phyloP scores from a whole-genome alignment of 768 basidiomycete species.

The Termitomyces sp. region DNA sequence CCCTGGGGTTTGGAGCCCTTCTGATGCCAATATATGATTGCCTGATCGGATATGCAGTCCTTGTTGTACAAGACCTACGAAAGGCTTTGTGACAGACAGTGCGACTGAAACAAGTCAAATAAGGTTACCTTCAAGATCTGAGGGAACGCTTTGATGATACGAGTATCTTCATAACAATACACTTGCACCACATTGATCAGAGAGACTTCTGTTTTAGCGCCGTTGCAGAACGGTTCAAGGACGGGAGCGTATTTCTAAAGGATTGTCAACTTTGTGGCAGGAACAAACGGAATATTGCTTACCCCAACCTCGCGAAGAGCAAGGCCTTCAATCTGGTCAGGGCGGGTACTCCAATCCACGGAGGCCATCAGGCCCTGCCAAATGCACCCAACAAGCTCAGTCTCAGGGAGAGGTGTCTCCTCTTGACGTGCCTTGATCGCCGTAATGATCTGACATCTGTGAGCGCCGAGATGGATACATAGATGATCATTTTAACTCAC shows the following conservation, averaged over 20 bases:
- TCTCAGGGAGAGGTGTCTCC: slow-evolving; percentile 78
- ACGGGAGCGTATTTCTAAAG: slow-evolving; percentile 75
- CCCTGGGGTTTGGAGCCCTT: slow-evolving; percentile 97
- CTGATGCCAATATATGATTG: slow-evolving; percentile 97
- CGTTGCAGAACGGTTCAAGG: slow-evolving; percentile 85
- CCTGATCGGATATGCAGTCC: slow-evolving; percentile 92
- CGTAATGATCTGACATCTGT: slow-evolving; percentile 58
- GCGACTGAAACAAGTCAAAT: not conserved
- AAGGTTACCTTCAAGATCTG: slow-evolving; percentile 81
- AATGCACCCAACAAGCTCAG: slow-evolving; percentile 81
- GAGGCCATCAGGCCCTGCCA: slow-evolving; percentile 90
- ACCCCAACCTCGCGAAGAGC: slow-evolving; percentile 88
- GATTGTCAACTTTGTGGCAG: not conserved
- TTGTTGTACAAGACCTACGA: slow-evolving; percentile 89
- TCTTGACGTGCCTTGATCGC: slow-evolving; percentile 69
- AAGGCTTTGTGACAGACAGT: not conserved
- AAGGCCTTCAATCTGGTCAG: slow-evolving; percentile 88
- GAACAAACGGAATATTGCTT: slow-evolving; percentile 22
- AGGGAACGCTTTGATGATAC: slow-evolving; percentile 91
- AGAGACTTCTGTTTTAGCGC: slow-evolving; percentile 86
- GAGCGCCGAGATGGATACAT: slow-evolving; percentile 1
- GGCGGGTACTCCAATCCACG: slow-evolving; percentile 83
- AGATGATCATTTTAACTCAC: slow-evolving; percentile 33
- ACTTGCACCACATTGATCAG: slow-evolving; percentile 94
- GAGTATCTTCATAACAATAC: slow-evolving; percentile 95